A percentile compares a stretch with the other conserved stretches of the same genome.
These are phyloP conservation scores for Rhizophlyctis rosea DNA, from an alignment of 192 early-diverging fungal genomes.

Conservation along the genomic window DNA sequence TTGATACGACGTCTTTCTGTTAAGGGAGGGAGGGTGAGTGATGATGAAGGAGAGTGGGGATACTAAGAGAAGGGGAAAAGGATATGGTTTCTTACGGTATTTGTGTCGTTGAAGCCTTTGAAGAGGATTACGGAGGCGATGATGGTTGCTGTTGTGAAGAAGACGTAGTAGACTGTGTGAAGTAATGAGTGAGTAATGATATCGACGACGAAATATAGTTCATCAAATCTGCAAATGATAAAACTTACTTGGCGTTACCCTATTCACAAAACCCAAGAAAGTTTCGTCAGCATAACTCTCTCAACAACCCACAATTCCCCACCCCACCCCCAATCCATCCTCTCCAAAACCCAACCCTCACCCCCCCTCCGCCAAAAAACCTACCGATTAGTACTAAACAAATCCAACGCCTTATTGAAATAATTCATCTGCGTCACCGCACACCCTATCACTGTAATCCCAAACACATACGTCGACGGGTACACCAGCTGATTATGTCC, in stretches of 20 bases:
- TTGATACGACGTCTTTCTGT: conserved; percentile 68
- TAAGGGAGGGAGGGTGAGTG: too few species aligned
- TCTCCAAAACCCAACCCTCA: too few species aligned
- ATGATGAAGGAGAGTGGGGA: background rate
- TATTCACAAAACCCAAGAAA: too few species aligned
- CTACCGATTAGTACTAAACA: conserved; percentile 86
- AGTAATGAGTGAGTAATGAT: background rate
- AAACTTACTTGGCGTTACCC: background rate
- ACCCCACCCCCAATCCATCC: too few species aligned
- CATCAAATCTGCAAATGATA: background rate
- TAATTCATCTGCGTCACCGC: conserved; percentile 97
- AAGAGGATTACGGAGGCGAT: conserved; percentile 84
- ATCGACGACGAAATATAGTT: background rate
- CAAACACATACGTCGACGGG: conserved; percentile 86
- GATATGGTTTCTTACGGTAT: conserved; percentile 14
- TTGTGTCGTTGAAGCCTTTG: conserved; percentile 68
- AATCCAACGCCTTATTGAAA: conserved; percentile 93
- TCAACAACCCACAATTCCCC: too few species aligned
- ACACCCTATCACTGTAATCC: conserved; percentile 69
- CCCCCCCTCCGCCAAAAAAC: conserved; percentile 14
- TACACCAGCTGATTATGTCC: conserved; percentile 90
- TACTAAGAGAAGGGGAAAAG: background rate
- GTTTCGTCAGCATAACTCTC: too few species aligned
- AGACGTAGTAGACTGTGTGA: conserved; percentile 84
- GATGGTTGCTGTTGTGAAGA: conserved; percentile 93